Evolutionary conservation across 306 rosid species (phyloP), one percentile per base, ranked within the genome.

Genomic region (Quercus gilva): DNA sequence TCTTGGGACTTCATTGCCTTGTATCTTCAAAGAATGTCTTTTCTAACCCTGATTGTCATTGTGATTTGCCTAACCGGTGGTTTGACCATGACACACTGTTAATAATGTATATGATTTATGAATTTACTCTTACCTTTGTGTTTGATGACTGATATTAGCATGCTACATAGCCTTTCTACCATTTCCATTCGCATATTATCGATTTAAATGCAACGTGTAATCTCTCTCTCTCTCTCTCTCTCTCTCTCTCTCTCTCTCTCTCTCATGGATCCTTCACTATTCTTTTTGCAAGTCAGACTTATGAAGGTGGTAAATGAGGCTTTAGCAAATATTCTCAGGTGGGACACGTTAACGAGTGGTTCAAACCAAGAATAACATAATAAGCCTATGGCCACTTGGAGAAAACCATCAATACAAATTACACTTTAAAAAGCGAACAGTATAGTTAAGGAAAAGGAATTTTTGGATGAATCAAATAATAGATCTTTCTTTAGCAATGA

Each of bases 271-370:
- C 56, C 18, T 72, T 17, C 29, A 28, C 61, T 65, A 41, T 71
- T 79, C 11, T 76, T 82, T 55, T 59, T 85, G 86, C 86, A 92
- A 94, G 92, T 81, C 71, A 58, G 88, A 82, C 93, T 92, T 59
- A 94, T 92, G 78, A 88, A 89, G 81, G 83, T 90, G 97, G 94
- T 92, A 13, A 92, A 92, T 55, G 94, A 92, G 81, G 97, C 97
- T 53, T 84, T 91, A 55, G 90, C 90, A 61, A 86, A 90, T 80
- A 83, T 92, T 71, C 93, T 88, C 65, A 86, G 86, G 59, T 92
- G 94, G 97, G 89, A 87, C 45, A 71, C 80, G 12, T 35, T 81
- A 79, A 87, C 77, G 20, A 80, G 86, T 79, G 84, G 83, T 59
- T 64, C 76, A 83, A 69, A 63, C 25, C 37, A 55, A 80, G 74